These are phyloP conservation scores for Solanum rostratum DNA, from an alignment of 257 asterid species.

Conservation along the genomic window DNA sequence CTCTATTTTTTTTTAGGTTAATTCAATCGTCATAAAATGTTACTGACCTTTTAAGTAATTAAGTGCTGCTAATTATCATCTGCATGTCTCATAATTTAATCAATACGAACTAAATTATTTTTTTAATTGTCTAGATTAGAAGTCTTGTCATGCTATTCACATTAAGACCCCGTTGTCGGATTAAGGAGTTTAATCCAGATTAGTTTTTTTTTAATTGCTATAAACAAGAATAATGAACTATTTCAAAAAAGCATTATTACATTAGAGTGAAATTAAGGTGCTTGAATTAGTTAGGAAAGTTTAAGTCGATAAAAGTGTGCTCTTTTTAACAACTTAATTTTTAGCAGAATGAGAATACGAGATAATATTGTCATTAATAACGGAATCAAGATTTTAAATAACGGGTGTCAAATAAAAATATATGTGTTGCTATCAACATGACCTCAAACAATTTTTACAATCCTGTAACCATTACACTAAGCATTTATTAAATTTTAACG, in stretches of 20 bases:
- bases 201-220: neutral
- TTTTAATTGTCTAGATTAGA: neutral
- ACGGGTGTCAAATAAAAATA: too few species aligned
- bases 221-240: neutral
- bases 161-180: neutral
- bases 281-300: neutral
- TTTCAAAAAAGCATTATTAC: neutral
- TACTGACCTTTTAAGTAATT: neutral
- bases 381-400: too few species aligned
- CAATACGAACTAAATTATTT: neutral
- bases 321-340: too few species aligned
- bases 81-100: neutral
- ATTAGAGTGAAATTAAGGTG: conserved; percentile 12
- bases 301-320: too few species aligned
- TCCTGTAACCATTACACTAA: too few species aligned
- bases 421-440: too few species aligned
- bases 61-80: neutral
- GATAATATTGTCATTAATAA: too few species aligned
- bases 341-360: too few species aligned
- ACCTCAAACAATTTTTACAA: too few species aligned
- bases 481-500: too few species aligned
- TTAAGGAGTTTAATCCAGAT: neutral
- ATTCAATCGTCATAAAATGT: neutral
- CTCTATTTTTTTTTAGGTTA: neutral
- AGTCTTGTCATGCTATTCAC: neutral